Percentiles rank a stretch among this genome's conserved stretches.
Evolutionary conservation across 163 green algal genomes (phyloP).

Genomic region (Volvox carteri): DNA sequence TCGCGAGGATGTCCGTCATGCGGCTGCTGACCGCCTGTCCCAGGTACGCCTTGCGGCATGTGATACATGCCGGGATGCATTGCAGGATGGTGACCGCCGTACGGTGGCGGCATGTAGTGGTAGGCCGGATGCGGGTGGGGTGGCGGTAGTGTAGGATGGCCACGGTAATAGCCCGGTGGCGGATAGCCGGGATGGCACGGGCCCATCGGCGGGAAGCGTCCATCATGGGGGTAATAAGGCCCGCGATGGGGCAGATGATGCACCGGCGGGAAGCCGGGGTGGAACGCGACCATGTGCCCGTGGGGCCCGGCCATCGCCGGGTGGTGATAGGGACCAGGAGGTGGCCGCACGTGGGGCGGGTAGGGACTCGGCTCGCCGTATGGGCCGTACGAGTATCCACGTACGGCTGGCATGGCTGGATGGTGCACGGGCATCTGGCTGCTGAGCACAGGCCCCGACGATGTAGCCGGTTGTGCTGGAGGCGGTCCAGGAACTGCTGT

Average conservation of each 20-base stretch:
- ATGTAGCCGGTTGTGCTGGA: neutral
- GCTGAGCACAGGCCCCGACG: neutral
- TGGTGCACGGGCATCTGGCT: neutral
- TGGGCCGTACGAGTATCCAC: neutral
- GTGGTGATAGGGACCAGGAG: conserved; percentile 5
- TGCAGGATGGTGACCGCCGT: conserved; percentile 16
- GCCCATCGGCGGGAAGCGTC: conserved; percentile 11
- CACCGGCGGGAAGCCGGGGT: conserved; percentile 24
- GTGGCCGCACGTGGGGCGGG: conserved; percentile 8
- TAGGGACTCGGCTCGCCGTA: conserved; percentile 32
- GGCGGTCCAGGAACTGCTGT: neutral
- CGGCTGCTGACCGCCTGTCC: neutral
- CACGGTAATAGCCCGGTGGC: conserved; percentile 11
- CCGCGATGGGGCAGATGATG: conserved; percentile 16
- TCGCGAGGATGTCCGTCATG: neutral
- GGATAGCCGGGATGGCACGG: conserved; percentile 12
- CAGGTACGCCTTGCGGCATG: neutral
- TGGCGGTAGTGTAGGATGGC: neutral
- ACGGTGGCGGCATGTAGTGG: conserved; percentile 35
- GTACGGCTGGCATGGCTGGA: neutral
- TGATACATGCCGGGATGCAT: conserved; percentile 51
- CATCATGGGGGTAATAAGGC: conserved; percentile 18
- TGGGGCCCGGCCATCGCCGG: conserved; percentile 2
- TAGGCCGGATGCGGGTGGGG: conserved; percentile 35
- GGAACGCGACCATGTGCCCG: conserved; percentile 39